Conservation (phyloP, 306 rosid species). For the Cicer cuneatum region DNA sequence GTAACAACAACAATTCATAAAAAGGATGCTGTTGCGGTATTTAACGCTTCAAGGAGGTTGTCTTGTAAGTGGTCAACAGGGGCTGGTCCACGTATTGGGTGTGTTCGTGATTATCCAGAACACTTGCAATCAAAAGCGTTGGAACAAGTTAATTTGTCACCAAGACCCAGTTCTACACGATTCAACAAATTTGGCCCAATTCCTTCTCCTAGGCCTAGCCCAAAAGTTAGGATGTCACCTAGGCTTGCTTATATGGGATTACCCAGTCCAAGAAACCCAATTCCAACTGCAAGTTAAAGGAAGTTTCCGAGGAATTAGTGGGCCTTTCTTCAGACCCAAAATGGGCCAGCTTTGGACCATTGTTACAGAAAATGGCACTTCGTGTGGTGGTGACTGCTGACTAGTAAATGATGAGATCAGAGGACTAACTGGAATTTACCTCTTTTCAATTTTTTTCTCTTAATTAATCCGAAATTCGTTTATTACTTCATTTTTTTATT, state of each 20-base stretch:
- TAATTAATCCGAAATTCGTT: background rate
- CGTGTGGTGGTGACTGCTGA: conserved; percentile 5
- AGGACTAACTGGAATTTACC: conserved; percentile 35
- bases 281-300: conserved; percentile 49
- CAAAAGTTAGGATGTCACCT: conserved; percentile 80
- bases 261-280: conserved; percentile 76
- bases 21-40: conserved; percentile 42
- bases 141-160: conserved; percentile 85
- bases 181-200: conserved; percentile 65
- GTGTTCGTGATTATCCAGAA: conserved; percentile 86
- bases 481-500: conserved; percentile 41
- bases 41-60: conserved; percentile 53
- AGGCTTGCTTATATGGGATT: conserved; percentile 74
- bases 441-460: background rate
- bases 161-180: conserved; percentile 53
- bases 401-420: conserved; percentile 17
- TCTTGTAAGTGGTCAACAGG: conserved; percentile 89
- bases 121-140: conserved; percentile 76
- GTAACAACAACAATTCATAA: conserved; percentile 35
- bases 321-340: background rate
- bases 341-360: background rate
- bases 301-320: background rate
- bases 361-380: background rate
- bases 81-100: conserved; percentile 86
- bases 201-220: conserved; percentile 96